Evolutionary conservation across 2,329 filamentous ascomycete genomes (phyloP).

Genomic region (Talaromyces amestolkiae): DNA sequence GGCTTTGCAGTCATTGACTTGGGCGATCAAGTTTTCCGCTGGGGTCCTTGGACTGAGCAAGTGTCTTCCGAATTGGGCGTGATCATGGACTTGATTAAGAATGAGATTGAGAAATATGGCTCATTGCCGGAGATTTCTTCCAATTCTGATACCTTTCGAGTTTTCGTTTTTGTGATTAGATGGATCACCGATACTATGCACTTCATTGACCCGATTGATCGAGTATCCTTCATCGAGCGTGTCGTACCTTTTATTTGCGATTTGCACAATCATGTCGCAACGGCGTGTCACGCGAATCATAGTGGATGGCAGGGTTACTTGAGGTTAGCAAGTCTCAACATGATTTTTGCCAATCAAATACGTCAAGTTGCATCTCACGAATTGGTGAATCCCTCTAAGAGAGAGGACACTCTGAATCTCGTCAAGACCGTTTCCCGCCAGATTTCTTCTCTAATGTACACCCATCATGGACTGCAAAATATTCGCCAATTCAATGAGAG

Average conservation of each 20-base stretch:
- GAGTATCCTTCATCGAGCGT: conserved; percentile 46
- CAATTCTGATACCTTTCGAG: neutral
- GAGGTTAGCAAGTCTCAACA: conserved; percentile 32
- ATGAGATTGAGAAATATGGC: conserved; percentile 22
- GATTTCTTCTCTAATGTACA: conserved; percentile 37
- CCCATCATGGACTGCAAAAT: conserved; percentile 32
- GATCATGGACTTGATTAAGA: conserved; percentile 36
- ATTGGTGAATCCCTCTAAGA: conserved; percentile 27
- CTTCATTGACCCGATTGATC: conserved; percentile 57
- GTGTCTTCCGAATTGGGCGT: conserved; percentile 48
- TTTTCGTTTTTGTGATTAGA: conserved; percentile 39
- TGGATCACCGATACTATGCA: conserved; percentile 51
- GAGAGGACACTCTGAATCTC: conserved; percentile 28
- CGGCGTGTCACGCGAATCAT: conserved; percentile 13
- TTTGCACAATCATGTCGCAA: conserved; percentile 37
- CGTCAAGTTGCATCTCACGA: conserved; percentile 38
- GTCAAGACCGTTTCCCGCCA: conserved; percentile 36
- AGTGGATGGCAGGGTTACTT: conserved; percentile 23
- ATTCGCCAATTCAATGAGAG: conserved; percentile 48
- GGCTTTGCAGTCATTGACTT: conserved; percentile 42
- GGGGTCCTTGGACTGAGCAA: conserved; percentile 57
- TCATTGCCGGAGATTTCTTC: neutral
- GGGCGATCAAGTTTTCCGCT: conserved; percentile 39
- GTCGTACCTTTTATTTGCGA: conserved; percentile 35
- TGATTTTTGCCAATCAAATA: conserved; percentile 40